phyloP scores from a whole-genome alignment of 2,329 filamentous ascomycete genomes.

The Cryphonectria parasitica region DNA sequence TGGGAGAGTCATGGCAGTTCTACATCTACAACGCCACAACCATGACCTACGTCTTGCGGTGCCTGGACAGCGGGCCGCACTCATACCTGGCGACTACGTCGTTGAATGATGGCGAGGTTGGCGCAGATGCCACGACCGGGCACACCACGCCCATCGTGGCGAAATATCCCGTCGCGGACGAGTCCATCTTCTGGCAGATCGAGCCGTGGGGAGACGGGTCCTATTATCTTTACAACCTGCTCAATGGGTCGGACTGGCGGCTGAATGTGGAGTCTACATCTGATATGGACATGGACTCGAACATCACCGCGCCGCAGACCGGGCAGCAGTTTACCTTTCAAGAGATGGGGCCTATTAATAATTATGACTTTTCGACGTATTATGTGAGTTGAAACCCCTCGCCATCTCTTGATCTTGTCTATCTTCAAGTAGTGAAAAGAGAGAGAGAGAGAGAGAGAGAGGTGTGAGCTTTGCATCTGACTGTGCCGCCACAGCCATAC shows the following conservation, averaged over 20 bases:
- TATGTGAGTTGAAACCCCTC: constrained; percentile 1
- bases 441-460: neutral
- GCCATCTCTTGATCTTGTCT: no score
- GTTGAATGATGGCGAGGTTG: neutral
- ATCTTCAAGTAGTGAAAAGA: neutral
- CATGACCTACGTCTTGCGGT: constrained; percentile 18
- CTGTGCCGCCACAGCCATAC: neutral
- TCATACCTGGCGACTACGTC: constrained; percentile 1
- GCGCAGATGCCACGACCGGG: neutral
- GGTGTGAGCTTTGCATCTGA: neutral
- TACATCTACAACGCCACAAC: constrained; percentile 18
- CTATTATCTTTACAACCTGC: constrained; percentile 19
- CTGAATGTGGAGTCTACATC: neutral
- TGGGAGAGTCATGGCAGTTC: constrained; percentile 19
- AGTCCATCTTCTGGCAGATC: constrained; percentile 20
- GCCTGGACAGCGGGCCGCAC: constrained; percentile 11
- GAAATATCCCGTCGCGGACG: constrained; percentile 4
- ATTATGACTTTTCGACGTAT: constrained; percentile 8
- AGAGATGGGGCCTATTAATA: constrained; percentile 11
- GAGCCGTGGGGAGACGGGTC: constrained; percentile 21
- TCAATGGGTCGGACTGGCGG: constrained; percentile 22
- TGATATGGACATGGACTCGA: constrained; percentile 9
- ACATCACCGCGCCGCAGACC: constrained; percentile 13
- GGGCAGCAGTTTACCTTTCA: constrained; percentile 21
- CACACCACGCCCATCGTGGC: constrained; percentile 4